A percentile compares a stretch with the other conserved stretches of the same genome.
Conservation (phyloP, 2,329 filamentous ascomycete species). For the Apiospora saccharicola region DNA sequence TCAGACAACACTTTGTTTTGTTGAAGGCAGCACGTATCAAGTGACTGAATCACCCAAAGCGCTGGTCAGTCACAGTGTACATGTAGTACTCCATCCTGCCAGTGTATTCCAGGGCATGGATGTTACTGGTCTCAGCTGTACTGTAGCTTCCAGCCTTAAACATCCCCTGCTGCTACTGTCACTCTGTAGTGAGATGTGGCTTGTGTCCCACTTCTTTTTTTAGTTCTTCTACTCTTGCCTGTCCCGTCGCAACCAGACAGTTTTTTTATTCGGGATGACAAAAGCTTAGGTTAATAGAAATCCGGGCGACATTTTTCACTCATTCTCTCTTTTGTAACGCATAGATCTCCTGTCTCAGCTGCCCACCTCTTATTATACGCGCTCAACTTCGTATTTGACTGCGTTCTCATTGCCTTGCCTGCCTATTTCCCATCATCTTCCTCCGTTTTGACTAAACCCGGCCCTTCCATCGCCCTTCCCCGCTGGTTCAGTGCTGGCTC, state of each 20-base stretch:
- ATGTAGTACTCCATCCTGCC: background rate
- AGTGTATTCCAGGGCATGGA: background rate
- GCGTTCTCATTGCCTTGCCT: background rate
- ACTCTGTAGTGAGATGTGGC: background rate
- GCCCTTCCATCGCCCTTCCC: slow-evolving; percentile 3
- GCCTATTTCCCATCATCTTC: background rate
- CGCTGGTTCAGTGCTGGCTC: slow-evolving; percentile 15
- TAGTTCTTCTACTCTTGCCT: background rate
- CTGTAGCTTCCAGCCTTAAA: background rate
- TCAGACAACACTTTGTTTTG: background rate
- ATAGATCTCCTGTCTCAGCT: slow-evolving; percentile 12
- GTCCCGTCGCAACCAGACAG: slow-evolving; percentile 3
- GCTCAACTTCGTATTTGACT: background rate
- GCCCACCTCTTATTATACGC: background rate
- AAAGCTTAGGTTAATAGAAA: slow-evolving; percentile 21
- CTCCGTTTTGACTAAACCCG: background rate
- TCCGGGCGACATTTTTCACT: background rate
- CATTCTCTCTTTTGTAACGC: slow-evolving; percentile 3
- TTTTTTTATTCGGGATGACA: slow-evolving; percentile 16
- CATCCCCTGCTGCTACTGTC: background rate
- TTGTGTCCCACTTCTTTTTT: slow-evolving; percentile 4
- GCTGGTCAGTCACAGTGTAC: background rate
- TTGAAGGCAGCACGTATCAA: too few species aligned
- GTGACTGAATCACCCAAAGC: too few species aligned
- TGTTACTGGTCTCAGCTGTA: slow-evolving; percentile 2